Evolutionary conservation across 2,329 filamentous ascomycete species (phyloP).

Genomic region (Colletotrichum chrysophilum): DNA sequence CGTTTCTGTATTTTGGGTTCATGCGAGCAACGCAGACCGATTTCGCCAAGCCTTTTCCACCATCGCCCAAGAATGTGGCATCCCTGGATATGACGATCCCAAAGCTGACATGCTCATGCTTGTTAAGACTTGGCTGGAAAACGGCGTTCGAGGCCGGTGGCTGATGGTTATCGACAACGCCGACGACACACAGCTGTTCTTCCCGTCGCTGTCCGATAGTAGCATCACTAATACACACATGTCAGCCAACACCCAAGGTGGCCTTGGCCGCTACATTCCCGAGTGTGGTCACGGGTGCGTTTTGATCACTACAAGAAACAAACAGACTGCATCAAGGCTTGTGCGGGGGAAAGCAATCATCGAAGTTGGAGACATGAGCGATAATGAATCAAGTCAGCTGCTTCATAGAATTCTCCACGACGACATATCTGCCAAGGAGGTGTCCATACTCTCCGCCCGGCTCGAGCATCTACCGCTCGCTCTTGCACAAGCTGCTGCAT

Average conservation of each 20-base stretch:
- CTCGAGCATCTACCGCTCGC: slow-evolving; percentile 39
- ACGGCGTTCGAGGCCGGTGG: slow-evolving; percentile 14
- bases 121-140: slow-evolving; percentile 33
- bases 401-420: slow-evolving; percentile 23
- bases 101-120: slow-evolving; percentile 26
- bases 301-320: slow-evolving; percentile 39
- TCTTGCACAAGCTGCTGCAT: slow-evolving; percentile 37
- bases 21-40: slow-evolving; percentile 33
- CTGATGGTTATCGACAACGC: background rate
- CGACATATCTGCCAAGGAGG: background rate
- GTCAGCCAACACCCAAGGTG: background rate
- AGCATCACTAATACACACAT: background rate
- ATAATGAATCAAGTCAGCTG: slow-evolving; percentile 28
- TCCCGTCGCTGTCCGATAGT: background rate
- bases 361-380: slow-evolving; percentile 32
- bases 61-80: slow-evolving; percentile 29
- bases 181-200: background rate
- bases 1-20: slow-evolving; percentile 37
- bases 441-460: slow-evolving; percentile 25
- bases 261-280: slow-evolving; percentile 27
- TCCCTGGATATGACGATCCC: slow-evolving; percentile 27
- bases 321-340: slow-evolving; percentile 31
- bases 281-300: slow-evolving; percentile 32
- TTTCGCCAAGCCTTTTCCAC: slow-evolving; percentile 30
- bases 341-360: slow-evolving; percentile 25